Evolutionary conservation across 352 stramenopile species (phyloP), one percentile per base, ranked within the genome.

Genomic region (Globisporangium nagaii): DNA sequence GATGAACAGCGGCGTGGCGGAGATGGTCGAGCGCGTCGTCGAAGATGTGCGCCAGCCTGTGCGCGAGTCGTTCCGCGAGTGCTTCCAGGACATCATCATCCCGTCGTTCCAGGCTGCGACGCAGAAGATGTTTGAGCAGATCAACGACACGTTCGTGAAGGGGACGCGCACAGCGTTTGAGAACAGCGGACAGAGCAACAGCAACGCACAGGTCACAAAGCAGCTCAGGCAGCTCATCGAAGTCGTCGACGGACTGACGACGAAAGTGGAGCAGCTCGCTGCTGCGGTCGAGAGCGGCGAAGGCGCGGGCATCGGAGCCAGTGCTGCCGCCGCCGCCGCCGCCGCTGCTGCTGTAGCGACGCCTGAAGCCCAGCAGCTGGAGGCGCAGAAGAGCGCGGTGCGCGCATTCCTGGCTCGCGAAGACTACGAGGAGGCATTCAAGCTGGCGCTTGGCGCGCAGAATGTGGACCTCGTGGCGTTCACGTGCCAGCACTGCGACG

Each of bases 51-150:
- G 76, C 20, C 70, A 89, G 53, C 84, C 84, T 2, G 81, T 93
- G 46, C 84, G 84, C 20, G 79, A 93, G 36, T 88, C 84, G 8
- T 93, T 93, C 68, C 80, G 80, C 22, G 84, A 93, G 47, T 90
- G 78, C 42, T 93, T 93, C 66, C 79, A 88, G 47, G 74, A 88
- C 32, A 88, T 89, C 60, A 87, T 93, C 56, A 93, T 93, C 34
- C 84, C 84, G 10, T 91, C 80, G 22, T 93, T 93, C 61, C 80
- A 93, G 40, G 84, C 84, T 15, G 84, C 84, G 47, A 93, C 84
- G 11, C 84, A 93, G 56, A 91, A 91, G 57, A 93, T 93, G 84
- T 93, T 93, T 58, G 84, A 93, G 56, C 84, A 93, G 53, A 93
- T 93, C 47, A 86, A 91, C 45, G 77, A 86, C 49, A 88, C 83